Evolutionary conservation across 129 eudicot species (phyloP).

Genomic region (Pulicaria dysenterica): DNA sequence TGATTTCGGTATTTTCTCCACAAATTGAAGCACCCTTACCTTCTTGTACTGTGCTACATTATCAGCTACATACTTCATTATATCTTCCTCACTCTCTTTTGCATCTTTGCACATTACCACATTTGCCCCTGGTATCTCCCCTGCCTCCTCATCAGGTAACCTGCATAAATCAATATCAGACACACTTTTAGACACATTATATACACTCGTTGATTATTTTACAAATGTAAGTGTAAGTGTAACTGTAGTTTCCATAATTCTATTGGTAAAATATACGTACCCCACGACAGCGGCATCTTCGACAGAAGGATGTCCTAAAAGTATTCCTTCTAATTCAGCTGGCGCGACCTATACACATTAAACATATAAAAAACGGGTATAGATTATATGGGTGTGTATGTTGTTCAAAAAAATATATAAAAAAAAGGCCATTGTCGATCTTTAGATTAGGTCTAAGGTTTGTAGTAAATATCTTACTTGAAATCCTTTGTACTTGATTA

Average conservation of each 20-base stretch:
- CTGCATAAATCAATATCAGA: slow-evolving; percentile 37
- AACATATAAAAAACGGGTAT: neutral
- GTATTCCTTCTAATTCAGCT: slow-evolving; percentile 87
- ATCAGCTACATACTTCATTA: slow-evolving; percentile 67
- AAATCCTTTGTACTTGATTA: slow-evolving; percentile 92
- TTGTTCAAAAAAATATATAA: neutral
- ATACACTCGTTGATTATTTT: no score
- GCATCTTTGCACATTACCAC: slow-evolving; percentile 70
- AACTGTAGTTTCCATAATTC: no score
- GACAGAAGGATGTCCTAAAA: slow-evolving; percentile 72
- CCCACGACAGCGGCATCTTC: slow-evolving; percentile 88
- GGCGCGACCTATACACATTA: slow-evolving; percentile 72
- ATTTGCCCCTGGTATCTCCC: slow-evolving; percentile 93
- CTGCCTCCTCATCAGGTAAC: slow-evolving; percentile 84
- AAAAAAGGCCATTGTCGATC: neutral
- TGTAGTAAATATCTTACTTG: slow-evolving; percentile 51
- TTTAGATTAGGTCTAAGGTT: neutral
- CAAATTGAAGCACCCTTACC: slow-evolving; percentile 75
- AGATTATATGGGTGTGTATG: neutral
- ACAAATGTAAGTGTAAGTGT: no score
- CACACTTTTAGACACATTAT: no score
- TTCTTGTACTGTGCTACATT: slow-evolving; percentile 84
- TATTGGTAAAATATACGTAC: slow-evolving; percentile 26
- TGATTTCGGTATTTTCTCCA: slow-evolving; percentile 78
- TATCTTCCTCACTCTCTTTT: slow-evolving; percentile 75